Evolutionary conservation across 345 rosid species (phyloP).

Genomic region (Populus pruinosa): DNA sequence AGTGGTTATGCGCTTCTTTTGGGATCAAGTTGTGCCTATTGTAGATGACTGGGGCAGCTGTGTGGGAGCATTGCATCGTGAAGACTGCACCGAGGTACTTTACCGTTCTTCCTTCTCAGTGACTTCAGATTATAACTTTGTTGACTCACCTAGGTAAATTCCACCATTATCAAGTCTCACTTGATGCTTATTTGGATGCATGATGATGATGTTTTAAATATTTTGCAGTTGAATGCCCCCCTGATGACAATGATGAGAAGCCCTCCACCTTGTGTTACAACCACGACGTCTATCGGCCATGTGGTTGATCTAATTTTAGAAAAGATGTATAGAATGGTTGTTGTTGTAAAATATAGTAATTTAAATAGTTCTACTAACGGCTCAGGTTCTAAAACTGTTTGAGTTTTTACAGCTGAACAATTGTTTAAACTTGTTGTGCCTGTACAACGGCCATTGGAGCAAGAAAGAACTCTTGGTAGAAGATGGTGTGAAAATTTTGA

Average conservation of each 20-base stretch:
- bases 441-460: constrained; percentile 21
- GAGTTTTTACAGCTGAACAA: constrained; percentile 58
- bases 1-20: constrained; percentile 60
- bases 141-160: neutral
- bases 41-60: constrained; percentile 68
- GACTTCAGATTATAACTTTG: neutral
- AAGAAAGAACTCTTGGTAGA: constrained; percentile 16
- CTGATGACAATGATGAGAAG: constrained; percentile 66
- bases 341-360: constrained; percentile 45
- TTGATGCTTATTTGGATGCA: neutral
- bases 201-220: neutral
- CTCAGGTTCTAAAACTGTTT: constrained; percentile 43
- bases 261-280: constrained; percentile 59
- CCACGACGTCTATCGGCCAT: constrained; percentile 48
- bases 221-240: constrained; percentile 56
- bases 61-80: constrained; percentile 64
- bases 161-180: neutral
- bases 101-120: neutral
- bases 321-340: constrained; percentile 61
- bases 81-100: constrained; percentile 63
- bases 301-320: constrained; percentile 56
- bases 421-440: constrained; percentile 38
- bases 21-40: constrained; percentile 57
- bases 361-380: constrained; percentile 8
- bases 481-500: neutral